Conservation (phyloP, 768 basidiomycete species). For the Suillus fuscotomentosus region DNA sequence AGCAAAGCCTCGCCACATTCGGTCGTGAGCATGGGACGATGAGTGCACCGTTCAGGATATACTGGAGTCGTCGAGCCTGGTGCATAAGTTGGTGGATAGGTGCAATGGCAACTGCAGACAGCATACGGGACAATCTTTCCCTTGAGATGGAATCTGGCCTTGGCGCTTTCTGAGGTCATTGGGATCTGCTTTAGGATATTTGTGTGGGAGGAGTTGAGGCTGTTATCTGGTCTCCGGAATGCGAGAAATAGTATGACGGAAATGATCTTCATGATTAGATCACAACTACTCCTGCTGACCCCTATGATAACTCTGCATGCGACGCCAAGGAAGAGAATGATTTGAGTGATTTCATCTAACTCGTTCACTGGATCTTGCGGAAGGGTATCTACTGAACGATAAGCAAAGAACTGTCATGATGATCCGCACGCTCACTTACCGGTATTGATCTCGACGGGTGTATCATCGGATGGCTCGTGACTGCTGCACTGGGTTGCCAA, state of each 20-base stretch:
- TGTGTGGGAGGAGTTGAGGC: background rate
- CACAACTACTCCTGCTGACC: conserved; percentile 4
- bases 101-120: too few species aligned
- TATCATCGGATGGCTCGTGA: background rate
- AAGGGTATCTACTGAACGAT: background rate
- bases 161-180: background rate
- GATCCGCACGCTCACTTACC: background rate
- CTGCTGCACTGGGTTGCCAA: background rate
- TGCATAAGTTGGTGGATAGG: too few species aligned
- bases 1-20: background rate
- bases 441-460: background rate
- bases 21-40: background rate
- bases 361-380: background rate
- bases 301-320: conserved; percentile 13
- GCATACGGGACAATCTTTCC: background rate
- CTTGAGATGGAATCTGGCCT: background rate
- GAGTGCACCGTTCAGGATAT: background rate
- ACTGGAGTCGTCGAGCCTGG: too few species aligned
- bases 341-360: background rate
- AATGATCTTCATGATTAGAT: conserved; percentile 10
- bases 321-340: background rate
- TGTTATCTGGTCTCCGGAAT: background rate
- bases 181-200: background rate
- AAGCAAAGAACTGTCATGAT: background rate
- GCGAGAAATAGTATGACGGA: background rate